Evolutionary conservation across 164 flowering plant genomes (phyloP), one percentile per base, ranked within the genome.

Genomic region (Cinnamomum micranthum): DNA sequence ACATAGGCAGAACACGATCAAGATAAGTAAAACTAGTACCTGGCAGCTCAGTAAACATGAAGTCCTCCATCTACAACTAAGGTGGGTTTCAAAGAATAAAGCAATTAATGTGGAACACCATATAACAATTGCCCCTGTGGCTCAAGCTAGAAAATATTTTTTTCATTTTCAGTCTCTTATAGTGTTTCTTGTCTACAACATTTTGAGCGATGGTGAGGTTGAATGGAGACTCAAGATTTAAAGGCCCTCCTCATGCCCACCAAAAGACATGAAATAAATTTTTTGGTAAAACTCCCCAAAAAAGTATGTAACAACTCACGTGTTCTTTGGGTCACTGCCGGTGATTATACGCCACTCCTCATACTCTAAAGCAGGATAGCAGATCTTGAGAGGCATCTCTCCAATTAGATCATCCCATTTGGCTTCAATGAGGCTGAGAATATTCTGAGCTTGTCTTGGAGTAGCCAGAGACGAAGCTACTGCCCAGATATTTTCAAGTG

Each of bases 241-340:
- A 41, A 41, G 47, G 47, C 63, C 84, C 81, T n/a, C 87, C 94
- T 41, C 47, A 41, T 41, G 47, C 47, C 47, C 47, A 41, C 47
- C 2, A 41, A 41, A 41, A 41, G 11, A 55, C 60, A 55, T 55
- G 60, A 14, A 14, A 55, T 55, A 55, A 17, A 55, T 3, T 1
- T 15, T 15, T 20, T 15, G n/a, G 20, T 20, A 55, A 3, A 1
- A 15, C 20, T 55, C n/a, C n/a, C 20, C 60, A 55, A 55, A 55
- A 14, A 55, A 17, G n/a, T 4, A 55, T 17, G n/a, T 55, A 31
- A 20, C 47, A 71, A 82, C 95, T 90, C 74, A 92, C 94, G 97
- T 91, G 78, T 91, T 92, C 81, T 92, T 92, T 20, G 95, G 97
- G 80, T 92, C 97, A 78, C 97, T 87, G 35, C 97, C 97, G 31